Percentiles rank a stretch among this genome's conserved stretches.
Evolutionary conservation across 441 rosid genomes (phyloP).

Genomic region (Populus hybrid): DNA sequence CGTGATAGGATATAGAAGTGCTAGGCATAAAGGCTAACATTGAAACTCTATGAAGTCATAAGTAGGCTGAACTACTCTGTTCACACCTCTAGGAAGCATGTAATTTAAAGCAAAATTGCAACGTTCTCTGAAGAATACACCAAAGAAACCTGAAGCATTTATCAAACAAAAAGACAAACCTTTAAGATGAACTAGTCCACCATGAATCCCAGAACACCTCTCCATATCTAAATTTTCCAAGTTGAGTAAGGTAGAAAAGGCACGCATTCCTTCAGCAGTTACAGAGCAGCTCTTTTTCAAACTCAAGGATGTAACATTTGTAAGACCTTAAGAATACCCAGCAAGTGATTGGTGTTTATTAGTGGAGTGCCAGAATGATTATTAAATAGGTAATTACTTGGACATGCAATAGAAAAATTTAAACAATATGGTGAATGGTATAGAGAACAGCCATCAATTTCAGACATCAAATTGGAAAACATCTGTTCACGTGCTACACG

Average conservation of each 20-base stretch:
- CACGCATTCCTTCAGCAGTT: slow-evolving; percentile 67
- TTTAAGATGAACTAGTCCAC: slow-evolving; percentile 69
- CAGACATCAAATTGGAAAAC: neutral
- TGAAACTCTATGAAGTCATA: neutral
- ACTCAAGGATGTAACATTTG: slow-evolving; percentile 71
- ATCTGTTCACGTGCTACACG: neutral
- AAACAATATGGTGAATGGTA: neutral
- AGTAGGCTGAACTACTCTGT: neutral
- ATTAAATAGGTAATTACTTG: neutral
- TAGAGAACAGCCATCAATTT: neutral
- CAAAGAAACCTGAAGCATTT: neutral
- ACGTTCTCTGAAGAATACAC: neutral
- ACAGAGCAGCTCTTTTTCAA: slow-evolving; percentile 63
- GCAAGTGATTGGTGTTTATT: neutral
- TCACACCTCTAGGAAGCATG: neutral
- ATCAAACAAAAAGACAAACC: slow-evolving; percentile 36
- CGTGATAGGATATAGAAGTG: neutral
- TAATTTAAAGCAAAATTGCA: neutral
- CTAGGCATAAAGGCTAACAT: neutral
- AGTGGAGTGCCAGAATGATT: neutral
- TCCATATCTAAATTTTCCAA: slow-evolving; percentile 78
- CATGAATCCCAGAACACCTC: slow-evolving; percentile 74
- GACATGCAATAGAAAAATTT: neutral
- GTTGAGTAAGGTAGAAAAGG: slow-evolving; percentile 64
- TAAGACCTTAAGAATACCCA: slow-evolving; percentile 37